Evolutionary conservation across 2,329 filamentous ascomycete species (phyloP), one percentile per base, ranked within the genome.

Genomic region (Colletotrichum tanaceti): DNA sequence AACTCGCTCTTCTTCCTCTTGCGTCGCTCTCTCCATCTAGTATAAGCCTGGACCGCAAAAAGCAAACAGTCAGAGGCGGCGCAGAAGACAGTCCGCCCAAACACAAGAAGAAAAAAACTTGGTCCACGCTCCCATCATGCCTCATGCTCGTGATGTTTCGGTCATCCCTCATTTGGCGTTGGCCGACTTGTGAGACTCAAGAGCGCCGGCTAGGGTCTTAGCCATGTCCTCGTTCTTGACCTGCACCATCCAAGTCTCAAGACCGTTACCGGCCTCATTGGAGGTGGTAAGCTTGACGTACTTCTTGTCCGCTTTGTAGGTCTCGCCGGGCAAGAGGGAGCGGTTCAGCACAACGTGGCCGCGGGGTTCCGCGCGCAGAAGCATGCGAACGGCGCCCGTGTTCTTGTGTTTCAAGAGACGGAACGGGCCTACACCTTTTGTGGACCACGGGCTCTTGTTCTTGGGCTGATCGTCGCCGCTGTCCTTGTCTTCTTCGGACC

Each of bases 311-410:
- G 84, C 81, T 74, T 86, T 87, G 81, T 94, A 94, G 5, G 83
- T 82, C 60, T 89, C 79, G n/a, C 85, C 81, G 2, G 87, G 81
- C 41, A 93, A 79, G 57, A 94, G 78, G 22, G 83, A 79, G 73
- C 90, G 87, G 80, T 97, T 97, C 74, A 97, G 81, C 4, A 91
- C 86, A 54, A 95, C 83, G 46, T 91, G 87, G 18, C 93, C 93
- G 71, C 89, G 86, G 0, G 92, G 92, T 71, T 94, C 91, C n/a
- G 88, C 88, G 58, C 93, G 89, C 70, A 94, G 80, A 22, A 97
- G 80, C 53, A 96, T 81, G 47, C 93, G 88, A 4, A 90, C 86
- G 35, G 86, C 84, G 22, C 87, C 88, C 0, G 89, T 92, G 18
- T 85, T 84, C 77, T 92, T 91, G 81, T 95, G 86, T 78, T 91